Conservation (phyloP, 257 asterid genomes). For the Nicotiana paniculata region DNA sequence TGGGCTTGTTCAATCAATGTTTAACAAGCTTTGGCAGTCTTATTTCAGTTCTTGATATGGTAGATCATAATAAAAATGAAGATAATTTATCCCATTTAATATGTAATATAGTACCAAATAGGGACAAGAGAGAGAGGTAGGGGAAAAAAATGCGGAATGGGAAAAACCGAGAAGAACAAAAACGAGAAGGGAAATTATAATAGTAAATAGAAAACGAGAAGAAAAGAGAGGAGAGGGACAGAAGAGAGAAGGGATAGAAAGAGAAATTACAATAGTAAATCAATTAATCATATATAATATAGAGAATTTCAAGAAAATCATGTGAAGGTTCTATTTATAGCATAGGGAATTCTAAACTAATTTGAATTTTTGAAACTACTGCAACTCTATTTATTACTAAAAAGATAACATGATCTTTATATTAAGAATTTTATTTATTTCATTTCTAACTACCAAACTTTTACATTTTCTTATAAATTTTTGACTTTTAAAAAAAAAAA, state of each 20-base stretch:
- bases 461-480: neutral
- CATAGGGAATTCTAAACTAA: neutral
- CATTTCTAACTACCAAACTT: neutral
- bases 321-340: neutral
- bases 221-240: neutral
- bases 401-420: neutral
- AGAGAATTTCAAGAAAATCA: neutral
- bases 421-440: neutral
- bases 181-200: neutral
- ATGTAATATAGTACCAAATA: neutral
- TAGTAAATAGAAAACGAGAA: no score
- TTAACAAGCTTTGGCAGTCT: neutral
- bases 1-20: neutral
- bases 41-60: neutral
- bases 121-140: neutral
- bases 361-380: neutral
- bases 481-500: neutral
- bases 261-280: neutral
- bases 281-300: neutral
- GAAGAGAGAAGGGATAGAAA: neutral
- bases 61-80: neutral
- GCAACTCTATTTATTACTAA: neutral
- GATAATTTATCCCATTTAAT: neutral
- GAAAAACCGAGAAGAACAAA: neutral
- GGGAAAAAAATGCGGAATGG: neutral